phyloP scores from a whole-genome alignment of 257 asterid genomes.

The Asclepias syriaca region DNA sequence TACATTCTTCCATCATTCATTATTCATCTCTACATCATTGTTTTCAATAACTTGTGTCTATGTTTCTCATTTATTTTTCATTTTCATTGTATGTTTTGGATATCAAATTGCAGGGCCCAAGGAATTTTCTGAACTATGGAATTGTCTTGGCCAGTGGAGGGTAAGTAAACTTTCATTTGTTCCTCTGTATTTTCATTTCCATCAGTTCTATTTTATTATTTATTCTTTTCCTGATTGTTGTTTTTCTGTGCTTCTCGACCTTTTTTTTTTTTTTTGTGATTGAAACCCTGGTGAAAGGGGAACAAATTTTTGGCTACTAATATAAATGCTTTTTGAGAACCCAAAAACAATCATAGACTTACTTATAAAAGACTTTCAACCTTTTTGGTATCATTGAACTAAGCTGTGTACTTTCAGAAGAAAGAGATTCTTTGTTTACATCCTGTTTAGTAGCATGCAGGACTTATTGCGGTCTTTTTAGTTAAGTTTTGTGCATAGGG shows the following conservation, averaged over 20 bases:
- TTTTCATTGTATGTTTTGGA: not conserved
- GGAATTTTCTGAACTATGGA: constrained; percentile 75
- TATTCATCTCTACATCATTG: not conserved
- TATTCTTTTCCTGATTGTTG: not conserved
- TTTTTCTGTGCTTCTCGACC: not conserved
- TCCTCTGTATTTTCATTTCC: not conserved
- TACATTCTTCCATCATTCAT: not conserved
- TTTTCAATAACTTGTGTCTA: not conserved
- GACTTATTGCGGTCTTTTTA: not conserved
- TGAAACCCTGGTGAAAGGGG: not conserved
- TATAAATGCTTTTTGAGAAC: not conserved
- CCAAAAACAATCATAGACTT: not conserved
- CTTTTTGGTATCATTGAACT: not conserved
- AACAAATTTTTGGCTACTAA: not conserved
- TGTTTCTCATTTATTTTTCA: constrained; percentile 4
- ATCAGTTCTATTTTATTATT: not conserved
- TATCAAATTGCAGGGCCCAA: constrained; percentile 50
- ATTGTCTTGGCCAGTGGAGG: constrained; percentile 84
- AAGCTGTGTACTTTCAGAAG: not conserved
- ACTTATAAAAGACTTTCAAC: not conserved
- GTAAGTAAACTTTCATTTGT: constrained; percentile 29
- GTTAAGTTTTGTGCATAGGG: not conserved
- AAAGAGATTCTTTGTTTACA: not conserved
- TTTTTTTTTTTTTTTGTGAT: too few relatives aligned
- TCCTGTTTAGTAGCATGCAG: not conserved